Percentiles rank a stretch among this genome's conserved stretches.
phyloP scores from a whole-genome alignment of 805 yeast species.

The Candida awuae region DNA sequence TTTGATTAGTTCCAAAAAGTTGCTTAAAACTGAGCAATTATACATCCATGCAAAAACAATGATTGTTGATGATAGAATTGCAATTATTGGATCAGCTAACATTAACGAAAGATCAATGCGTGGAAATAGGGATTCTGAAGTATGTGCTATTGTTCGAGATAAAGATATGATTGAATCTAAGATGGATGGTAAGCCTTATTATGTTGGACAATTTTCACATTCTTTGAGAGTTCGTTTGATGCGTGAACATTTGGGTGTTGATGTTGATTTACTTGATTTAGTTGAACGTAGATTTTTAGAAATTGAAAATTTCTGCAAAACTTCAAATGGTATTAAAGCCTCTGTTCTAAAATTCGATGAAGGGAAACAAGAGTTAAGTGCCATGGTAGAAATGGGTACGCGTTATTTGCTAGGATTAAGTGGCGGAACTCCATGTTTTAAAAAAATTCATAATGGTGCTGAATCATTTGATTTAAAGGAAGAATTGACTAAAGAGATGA shows the following conservation, averaged over 20 bases:
- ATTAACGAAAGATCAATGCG: constrained; percentile 95
- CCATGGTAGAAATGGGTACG: constrained; percentile 69
- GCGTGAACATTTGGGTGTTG: constrained; percentile 96
- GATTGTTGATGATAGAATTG: constrained; percentile 88
- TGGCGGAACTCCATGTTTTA: constrained; percentile 26
- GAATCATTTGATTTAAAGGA: too few relatives aligned
- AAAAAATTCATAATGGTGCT: constrained; percentile 8
- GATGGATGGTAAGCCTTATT: constrained; percentile 78
- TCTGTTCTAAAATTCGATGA: constrained; percentile 29
- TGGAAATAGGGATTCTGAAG: constrained; percentile 90
- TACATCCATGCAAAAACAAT: constrained; percentile 90
- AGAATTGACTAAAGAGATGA: constrained; percentile 18
- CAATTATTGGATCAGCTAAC: constrained; percentile 95
- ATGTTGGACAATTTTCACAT: constrained; percentile 84
- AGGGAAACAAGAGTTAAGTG: constrained; percentile 39
- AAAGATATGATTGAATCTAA: constrained; percentile 56
- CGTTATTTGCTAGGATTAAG: constrained; percentile 50
- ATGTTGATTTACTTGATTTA: constrained; percentile 75
- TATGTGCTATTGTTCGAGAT: constrained; percentile 84
- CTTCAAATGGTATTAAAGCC: constrained; percentile 35
- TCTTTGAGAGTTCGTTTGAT: constrained; percentile 81
- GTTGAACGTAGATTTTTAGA: constrained; percentile 63
- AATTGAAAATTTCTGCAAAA: constrained; percentile 38
- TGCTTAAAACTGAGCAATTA: constrained; percentile 79
- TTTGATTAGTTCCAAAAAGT: constrained; percentile 65